Percentiles rank a stretch among this genome's conserved stretches.
Evolutionary conservation across 805 yeast species (phyloP).

Genomic region (Kuraishia ogatae): DNA sequence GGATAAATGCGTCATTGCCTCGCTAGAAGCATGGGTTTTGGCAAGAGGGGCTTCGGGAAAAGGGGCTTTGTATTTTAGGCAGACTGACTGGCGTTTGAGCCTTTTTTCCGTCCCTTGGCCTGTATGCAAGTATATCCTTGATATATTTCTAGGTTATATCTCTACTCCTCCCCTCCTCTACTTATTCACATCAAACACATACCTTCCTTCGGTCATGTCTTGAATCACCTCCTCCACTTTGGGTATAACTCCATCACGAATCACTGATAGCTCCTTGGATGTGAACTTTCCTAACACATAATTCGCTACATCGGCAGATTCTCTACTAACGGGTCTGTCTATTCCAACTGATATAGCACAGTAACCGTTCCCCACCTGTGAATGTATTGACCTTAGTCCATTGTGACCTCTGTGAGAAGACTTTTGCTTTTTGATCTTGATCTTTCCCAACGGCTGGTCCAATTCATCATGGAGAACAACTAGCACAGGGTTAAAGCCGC

Average conservation of each 20-base stretch:
- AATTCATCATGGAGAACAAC: slow-evolving; percentile 77
- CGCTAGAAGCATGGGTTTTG: too few species aligned
- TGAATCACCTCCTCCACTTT: slow-evolving; percentile 28
- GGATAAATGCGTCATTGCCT: too few species aligned
- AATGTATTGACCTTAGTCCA: slow-evolving; percentile 59
- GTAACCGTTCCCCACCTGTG: slow-evolving; percentile 39
- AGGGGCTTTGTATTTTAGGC: too few species aligned
- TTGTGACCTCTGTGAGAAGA: slow-evolving; percentile 77
- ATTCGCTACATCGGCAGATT: slow-evolving; percentile 36
- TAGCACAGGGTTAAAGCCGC: slow-evolving; percentile 27
- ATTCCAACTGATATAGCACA: slow-evolving; percentile 72
- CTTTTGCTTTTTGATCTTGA: slow-evolving; percentile 51
- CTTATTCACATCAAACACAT: slow-evolving; percentile 15
- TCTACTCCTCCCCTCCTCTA: too few species aligned
- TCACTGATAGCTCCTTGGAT: slow-evolving; percentile 29
- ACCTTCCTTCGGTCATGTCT: slow-evolving; percentile 20
- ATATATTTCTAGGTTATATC: too few species aligned
- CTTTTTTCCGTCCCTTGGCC: too few species aligned
- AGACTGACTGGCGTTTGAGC: too few species aligned
- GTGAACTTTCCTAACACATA: slow-evolving; percentile 56
- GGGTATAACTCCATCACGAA: slow-evolving; percentile 33
- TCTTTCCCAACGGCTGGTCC: slow-evolving; percentile 54
- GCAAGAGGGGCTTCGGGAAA: too few species aligned
- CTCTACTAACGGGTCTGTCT: slow-evolving; percentile 49
- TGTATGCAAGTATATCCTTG: too few species aligned